These are phyloP conservation scores for Monilinia fructicola DNA, from an alignment of 2,329 filamentous ascomycete genomes.

Conservation along the genomic window DNA sequence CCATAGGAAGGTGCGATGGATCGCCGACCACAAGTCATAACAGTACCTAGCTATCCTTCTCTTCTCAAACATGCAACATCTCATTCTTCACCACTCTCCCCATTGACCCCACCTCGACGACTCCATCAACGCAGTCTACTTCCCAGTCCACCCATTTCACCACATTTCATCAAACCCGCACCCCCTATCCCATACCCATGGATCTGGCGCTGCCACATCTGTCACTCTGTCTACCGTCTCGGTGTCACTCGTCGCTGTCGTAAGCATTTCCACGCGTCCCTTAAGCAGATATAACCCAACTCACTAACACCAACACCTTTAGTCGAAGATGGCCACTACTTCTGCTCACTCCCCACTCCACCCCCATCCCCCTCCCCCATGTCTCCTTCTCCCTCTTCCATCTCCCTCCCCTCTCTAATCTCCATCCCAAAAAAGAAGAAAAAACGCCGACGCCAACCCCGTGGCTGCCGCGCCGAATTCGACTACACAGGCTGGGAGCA, in stretches of 20 bases:
- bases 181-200: constrained; percentile 38
- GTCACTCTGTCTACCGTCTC: constrained; percentile 38
- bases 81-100: constrained; percentile 16
- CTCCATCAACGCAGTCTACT: constrained; percentile 21
- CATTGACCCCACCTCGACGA: constrained; percentile 19
- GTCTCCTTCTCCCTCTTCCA: background rate
- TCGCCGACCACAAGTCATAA: constrained; percentile 11
- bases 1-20: constrained; percentile 9
- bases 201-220: constrained; percentile 42
- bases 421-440: constrained; percentile 2
- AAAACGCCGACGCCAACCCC: constrained; percentile 13
- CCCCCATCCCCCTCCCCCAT: constrained; percentile 6
- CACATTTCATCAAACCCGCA: constrained; percentile 26
- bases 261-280: background rate
- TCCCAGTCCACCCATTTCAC: constrained; percentile 19
- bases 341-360: constrained; percentile 27
- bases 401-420: background rate
- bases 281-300: background rate
- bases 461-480: constrained; percentile 26
- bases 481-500: constrained; percentile 26
- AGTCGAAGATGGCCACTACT: constrained; percentile 34
- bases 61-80: constrained; percentile 11
- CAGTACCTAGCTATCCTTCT: constrained; percentile 14
- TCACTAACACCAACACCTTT: background rate
- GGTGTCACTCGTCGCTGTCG: constrained; percentile 41